phyloP scores from a whole-genome alignment of 768 basidiomycete genomes.

The Coprinopsis sp. region DNA sequence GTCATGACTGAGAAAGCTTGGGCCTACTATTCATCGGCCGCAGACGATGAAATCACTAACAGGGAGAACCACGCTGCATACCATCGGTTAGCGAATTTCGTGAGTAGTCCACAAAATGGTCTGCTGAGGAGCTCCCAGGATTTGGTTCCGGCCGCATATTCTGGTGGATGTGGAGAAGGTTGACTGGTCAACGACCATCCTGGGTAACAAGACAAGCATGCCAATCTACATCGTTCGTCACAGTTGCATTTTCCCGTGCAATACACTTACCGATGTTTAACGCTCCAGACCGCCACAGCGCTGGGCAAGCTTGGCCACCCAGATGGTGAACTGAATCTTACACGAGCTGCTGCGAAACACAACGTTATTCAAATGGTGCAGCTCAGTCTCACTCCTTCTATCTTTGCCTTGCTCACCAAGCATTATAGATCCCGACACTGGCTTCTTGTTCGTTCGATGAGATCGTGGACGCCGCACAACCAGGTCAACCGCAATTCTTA shows the following conservation, averaged over 20 bases:
- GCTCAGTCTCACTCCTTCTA: background rate
- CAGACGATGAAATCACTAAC: conserved; percentile 90
- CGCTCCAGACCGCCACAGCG: conserved; percentile 63
- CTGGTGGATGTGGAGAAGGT: conserved; percentile 80
- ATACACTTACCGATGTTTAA: background rate
- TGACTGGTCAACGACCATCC: conserved; percentile 80
- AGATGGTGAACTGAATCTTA: conserved; percentile 89
- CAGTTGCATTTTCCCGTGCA: conserved; percentile 8
- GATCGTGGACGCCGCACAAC: conserved; percentile 79
- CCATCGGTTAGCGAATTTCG: conserved; percentile 57
- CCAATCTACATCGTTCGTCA: conserved; percentile 53
- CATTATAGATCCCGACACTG: conserved; percentile 80
- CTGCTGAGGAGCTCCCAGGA: conserved; percentile 28
- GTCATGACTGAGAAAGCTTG: conserved; percentile 86
- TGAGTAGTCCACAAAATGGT: background rate
- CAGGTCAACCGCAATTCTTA: conserved; percentile 78
- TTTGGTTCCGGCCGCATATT: conserved; percentile 90
- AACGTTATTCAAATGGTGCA: conserved; percentile 47
- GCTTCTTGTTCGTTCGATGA: conserved; percentile 97
- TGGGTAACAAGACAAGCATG: conserved; percentile 71
- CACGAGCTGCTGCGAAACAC: conserved; percentile 77
- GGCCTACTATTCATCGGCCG: conserved; percentile 96
- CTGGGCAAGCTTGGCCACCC: conserved; percentile 96
- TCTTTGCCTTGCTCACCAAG: background rate
- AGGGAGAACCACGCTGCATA: conserved; percentile 90